Evolutionary conservation across 805 yeast species (phyloP).

Genomic region (Lipomyces spencermartinsiae): DNA sequence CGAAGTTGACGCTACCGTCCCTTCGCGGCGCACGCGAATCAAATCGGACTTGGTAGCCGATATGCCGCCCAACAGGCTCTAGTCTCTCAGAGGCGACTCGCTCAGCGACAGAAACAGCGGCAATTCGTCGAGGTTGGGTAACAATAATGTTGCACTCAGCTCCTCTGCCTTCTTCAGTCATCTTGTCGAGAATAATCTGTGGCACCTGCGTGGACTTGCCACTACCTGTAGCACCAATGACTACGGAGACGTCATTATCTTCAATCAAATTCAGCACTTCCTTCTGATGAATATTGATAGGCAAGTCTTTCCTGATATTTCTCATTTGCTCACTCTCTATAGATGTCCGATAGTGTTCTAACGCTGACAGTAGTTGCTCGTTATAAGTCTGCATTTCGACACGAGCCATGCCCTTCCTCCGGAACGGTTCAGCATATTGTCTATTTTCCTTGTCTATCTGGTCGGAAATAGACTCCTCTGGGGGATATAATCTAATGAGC

Average conservation of each 20-base stretch:
- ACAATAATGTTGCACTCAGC: conserved; percentile 36
- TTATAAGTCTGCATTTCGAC: background rate
- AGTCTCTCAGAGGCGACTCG: conserved; percentile 78
- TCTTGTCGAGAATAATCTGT: conserved; percentile 38
- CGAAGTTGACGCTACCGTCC: conserved; percentile 68
- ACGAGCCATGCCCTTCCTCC: background rate
- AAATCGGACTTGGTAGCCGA: conserved; percentile 79
- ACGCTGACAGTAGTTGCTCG: background rate
- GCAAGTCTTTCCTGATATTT: conserved; percentile 23
- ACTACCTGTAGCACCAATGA: conserved; percentile 41
- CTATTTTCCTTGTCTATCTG: conserved; percentile 16
- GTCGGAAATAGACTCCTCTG: conserved; percentile 7
- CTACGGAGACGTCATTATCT: conserved; percentile 31
- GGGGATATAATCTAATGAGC: conserved; percentile 1
- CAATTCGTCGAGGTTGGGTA: conserved; percentile 43
- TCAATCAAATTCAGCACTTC: conserved; percentile 32
- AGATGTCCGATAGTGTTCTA: conserved; percentile 11
- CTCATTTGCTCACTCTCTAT: conserved; percentile 22
- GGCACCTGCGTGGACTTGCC: conserved; percentile 43
- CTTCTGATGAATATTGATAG: conserved; percentile 21
- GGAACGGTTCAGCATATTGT: conserved; percentile 6
- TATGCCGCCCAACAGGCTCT: conserved; percentile 67
- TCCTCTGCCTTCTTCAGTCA: conserved; percentile 27
- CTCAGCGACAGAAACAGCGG: conserved; percentile 62
- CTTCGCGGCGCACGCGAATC: conserved; percentile 63